These are phyloP conservation scores for Paraphaeosphaeria sporulosa DNA, from an alignment of 2,329 filamentous ascomycete genomes.

Conservation along the genomic window DNA sequence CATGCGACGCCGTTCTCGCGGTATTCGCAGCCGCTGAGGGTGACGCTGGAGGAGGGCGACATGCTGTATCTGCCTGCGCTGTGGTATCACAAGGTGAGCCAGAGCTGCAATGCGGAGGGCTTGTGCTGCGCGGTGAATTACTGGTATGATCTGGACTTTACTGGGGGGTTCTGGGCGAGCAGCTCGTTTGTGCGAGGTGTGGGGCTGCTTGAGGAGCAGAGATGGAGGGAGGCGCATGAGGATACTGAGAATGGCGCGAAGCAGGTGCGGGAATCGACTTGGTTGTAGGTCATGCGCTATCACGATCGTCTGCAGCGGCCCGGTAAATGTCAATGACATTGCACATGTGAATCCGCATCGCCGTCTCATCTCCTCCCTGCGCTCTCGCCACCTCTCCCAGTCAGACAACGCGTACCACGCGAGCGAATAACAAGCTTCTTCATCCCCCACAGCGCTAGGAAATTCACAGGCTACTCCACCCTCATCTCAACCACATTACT, in stretches of 20 bases:
- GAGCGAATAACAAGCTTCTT: no score
- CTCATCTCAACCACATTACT: conserved; percentile 35
- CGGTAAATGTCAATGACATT: no score
- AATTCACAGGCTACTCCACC: conserved; percentile 20
- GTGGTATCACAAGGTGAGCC: conserved; percentile 84
- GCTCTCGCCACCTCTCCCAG: no score
- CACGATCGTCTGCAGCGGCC: no score
- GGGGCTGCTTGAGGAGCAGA: conserved; percentile 29
- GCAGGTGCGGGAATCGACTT: no score
- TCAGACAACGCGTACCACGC: no score
- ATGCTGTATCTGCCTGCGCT: conserved; percentile 84
- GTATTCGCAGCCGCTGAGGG: conserved; percentile 67
- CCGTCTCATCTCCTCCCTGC: no score
- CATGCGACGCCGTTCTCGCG: conserved; percentile 65
- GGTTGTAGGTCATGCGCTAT: no score
- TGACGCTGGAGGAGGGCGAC: conserved; percentile 75
- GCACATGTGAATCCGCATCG: no score
- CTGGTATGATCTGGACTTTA: conserved; percentile 86
- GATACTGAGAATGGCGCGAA: conserved; percentile 23
- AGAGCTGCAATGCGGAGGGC: conserved; percentile 71
- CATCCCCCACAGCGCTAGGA: no score
- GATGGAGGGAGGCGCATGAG: background rate
- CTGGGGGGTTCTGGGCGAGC: conserved; percentile 70
- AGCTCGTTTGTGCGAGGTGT: conserved; percentile 58
- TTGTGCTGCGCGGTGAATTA: conserved; percentile 84